Evolutionary conservation across 164 flowering plant genomes (phyloP).

Genomic region (Nymphaea colorata): DNA sequence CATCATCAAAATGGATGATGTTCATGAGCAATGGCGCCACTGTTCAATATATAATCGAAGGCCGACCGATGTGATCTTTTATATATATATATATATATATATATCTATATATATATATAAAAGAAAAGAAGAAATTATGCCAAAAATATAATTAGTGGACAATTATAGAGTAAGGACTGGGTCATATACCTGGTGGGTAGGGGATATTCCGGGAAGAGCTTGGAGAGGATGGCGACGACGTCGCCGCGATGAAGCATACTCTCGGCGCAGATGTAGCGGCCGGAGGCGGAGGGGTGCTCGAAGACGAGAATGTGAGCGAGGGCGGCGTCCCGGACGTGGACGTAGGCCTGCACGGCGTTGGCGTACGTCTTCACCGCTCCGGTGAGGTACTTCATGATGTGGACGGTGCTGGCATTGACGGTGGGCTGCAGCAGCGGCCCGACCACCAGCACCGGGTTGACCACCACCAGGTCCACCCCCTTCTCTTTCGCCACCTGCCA

Average conservation of each 20-base stretch:
- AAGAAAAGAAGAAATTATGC: too few species aligned
- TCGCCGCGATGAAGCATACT: constrained; percentile 90
- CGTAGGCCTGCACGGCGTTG: constrained; percentile 82
- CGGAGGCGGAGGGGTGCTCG: constrained; percentile 72
- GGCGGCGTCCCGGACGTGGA: constrained; percentile 78
- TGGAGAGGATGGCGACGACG: constrained; percentile 68
- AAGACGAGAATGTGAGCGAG: constrained; percentile 67
- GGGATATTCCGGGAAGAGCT: constrained; percentile 84
- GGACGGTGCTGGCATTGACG: constrained; percentile 68
- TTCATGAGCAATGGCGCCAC: too few species aligned
- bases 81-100: too few species aligned
- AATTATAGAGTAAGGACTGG: too few species aligned
- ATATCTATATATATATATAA: too few species aligned
- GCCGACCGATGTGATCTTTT: too few species aligned
- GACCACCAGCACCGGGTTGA: constrained; percentile 76
- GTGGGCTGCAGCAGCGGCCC: constrained; percentile 81
- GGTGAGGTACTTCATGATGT: constrained; percentile 73
- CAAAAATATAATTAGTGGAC: too few species aligned
- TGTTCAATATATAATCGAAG: too few species aligned
- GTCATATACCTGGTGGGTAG: constrained; percentile 72
- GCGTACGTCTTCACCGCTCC: constrained; percentile 92
- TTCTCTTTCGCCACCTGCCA: constrained; percentile 66
- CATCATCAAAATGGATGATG: too few species aligned
- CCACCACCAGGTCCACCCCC: constrained; percentile 71
- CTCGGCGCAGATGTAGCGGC: constrained; percentile 85